Conservation (phyloP, 352 stramenopile genomes). For the Peronospora tabacina region DNA sequence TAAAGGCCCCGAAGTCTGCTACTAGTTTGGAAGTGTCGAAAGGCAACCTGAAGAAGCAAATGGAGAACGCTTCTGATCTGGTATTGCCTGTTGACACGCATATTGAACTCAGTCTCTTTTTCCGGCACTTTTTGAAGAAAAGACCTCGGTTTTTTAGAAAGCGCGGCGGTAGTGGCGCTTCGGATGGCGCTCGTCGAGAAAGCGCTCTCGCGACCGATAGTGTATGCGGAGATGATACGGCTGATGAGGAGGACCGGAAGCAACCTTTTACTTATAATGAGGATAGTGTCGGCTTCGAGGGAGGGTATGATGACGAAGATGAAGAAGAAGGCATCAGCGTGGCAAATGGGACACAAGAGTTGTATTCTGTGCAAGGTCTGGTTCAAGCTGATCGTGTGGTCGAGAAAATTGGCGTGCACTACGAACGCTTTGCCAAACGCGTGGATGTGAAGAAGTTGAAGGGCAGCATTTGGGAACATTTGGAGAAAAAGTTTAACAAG, state of each 20-base stretch:
- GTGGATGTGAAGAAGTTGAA: constrained; percentile 97
- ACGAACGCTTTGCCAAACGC: constrained; percentile 92
- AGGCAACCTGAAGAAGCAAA: constrained; percentile 41
- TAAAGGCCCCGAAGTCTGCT: constrained; percentile 37
- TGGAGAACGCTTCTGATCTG: constrained; percentile 49
- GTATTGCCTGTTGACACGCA: constrained; percentile 74
- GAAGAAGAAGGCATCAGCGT: constrained; percentile 34
- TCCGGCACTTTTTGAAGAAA: constrained; percentile 75
- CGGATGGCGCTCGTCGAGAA: constrained; percentile 15
- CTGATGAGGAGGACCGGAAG: constrained; percentile 18
- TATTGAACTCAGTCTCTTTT: constrained; percentile 59
- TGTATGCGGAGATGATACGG: constrained; percentile 20
- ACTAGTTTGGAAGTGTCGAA: constrained; percentile 40
- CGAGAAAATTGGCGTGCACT: constrained; percentile 91
- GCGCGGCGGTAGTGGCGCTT: constrained; percentile 6
- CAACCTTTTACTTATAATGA: constrained; percentile 35
- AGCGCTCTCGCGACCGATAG: constrained; percentile 3
- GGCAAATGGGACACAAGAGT: constrained; percentile 16
- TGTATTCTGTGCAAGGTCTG: constrained; percentile 51
- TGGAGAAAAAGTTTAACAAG: constrained; percentile 39
- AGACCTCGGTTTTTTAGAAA: constrained; percentile 55
- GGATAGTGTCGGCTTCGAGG: constrained; percentile 34
- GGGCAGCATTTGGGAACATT: constrained; percentile 88
- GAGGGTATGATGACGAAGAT: constrained; percentile 25
- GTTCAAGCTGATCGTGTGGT: constrained; percentile 89